Conservation (phyloP, 805 yeast genomes). For the Pichia scutulata region DNA sequence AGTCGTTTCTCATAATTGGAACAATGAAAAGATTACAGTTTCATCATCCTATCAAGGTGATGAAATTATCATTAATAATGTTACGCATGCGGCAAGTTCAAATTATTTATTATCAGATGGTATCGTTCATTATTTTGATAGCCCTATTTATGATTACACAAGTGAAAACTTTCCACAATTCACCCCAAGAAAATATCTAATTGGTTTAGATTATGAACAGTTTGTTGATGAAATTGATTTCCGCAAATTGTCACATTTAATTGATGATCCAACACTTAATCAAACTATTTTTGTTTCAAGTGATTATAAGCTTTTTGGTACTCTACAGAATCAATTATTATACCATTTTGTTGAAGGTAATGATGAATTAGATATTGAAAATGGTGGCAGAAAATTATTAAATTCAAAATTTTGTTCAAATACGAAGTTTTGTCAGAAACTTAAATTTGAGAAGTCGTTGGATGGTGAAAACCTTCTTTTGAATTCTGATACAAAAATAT, state of each 20-base stretch:
- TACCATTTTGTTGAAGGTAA: conserved; percentile 59
- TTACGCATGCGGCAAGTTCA: conserved; percentile 27
- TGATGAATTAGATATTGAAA: conserved; percentile 13
- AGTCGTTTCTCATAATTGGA: conserved; percentile 19
- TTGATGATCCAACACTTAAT: conserved; percentile 42
- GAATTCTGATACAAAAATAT: conserved; percentile 50
- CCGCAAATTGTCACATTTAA: conserved; percentile 45
- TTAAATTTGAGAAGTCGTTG: conserved; percentile 35
- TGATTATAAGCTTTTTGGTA: conserved; percentile 24
- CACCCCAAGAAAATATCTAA: conserved; percentile 49
- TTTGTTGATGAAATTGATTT: conserved; percentile 67
- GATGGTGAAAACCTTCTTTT: conserved; percentile 30
- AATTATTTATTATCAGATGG: conserved; percentile 42
- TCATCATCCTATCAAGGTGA: conserved; percentile 27
- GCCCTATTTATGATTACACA: conserved; percentile 17
- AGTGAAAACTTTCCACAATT: conserved; percentile 26
- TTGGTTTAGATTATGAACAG: conserved; percentile 50
- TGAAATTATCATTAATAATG: conserved; percentile 29
- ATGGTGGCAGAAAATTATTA: conserved; percentile 26
- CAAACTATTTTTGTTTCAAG: conserved; percentile 55
- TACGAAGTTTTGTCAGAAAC: conserved; percentile 52
- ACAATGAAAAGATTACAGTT: conserved; percentile 19
- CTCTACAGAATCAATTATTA: conserved; percentile 31
- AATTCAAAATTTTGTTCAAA: conserved; percentile 43
- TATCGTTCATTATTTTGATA: conserved; percentile 40